Conservation (phyloP, 2,329 filamentous ascomycete genomes). For the Cordyceps farinosa region DNA sequence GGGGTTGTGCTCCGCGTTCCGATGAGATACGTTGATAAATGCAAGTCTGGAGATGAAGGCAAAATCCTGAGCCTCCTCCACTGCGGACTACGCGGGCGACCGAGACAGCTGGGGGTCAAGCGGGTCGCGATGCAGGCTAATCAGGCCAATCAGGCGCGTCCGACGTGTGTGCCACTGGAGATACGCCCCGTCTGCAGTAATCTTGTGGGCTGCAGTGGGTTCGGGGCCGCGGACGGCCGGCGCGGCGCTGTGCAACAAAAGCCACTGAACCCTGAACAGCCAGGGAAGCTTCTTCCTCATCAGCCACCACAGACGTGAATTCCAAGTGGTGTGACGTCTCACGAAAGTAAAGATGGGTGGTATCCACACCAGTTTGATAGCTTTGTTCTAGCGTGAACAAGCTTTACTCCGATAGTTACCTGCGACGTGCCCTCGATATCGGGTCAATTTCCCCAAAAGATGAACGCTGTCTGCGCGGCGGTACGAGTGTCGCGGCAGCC, state of each 20-base stretch:
- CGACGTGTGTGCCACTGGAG: not conserved
- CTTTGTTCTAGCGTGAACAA: too few species aligned
- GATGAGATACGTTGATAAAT: not conserved
- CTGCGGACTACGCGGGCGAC: constrained; percentile 10
- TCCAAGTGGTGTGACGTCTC: too few species aligned
- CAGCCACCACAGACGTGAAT: too few species aligned
- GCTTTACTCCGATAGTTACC: not conserved
- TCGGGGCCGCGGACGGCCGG: constrained; percentile 16
- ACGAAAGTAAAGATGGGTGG: too few species aligned
- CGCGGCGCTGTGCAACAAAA: not conserved
- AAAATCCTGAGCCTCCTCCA: not conserved
- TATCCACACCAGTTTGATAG: too few species aligned
- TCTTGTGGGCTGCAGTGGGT: not conserved
- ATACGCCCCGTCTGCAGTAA: not conserved
- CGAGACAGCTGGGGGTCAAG: not conserved
- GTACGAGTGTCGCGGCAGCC: not conserved
- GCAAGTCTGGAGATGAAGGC: not conserved
- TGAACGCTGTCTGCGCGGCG: not conserved
- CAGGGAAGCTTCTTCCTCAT: too few species aligned
- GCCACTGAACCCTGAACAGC: not conserved
- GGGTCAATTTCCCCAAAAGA: not conserved
- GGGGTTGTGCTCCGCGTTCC: not conserved
- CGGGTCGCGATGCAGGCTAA: not conserved
- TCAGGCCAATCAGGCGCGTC: too few species aligned
- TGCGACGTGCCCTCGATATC: not conserved